Evolutionary conservation across 202 grass and related monocot species (phyloP).

Genomic region (Panicum virgatum): DNA sequence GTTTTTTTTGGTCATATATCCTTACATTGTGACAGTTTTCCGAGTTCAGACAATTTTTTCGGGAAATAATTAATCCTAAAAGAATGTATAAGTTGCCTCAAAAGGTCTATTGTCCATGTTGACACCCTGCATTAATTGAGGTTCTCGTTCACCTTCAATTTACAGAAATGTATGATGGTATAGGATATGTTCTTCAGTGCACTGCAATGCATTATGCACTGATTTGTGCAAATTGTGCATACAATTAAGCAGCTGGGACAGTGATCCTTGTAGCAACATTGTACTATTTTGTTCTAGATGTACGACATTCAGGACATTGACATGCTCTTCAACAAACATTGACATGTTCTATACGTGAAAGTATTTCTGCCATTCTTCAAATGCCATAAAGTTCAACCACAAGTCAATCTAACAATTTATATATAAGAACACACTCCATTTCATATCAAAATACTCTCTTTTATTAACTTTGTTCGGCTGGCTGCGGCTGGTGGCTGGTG

Average conservation of each 20-base stretch:
- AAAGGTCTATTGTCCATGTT: slow-evolving; percentile 11
- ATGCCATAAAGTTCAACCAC: too few relatives aligned
- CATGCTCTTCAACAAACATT: neutral
- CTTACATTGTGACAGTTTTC: slow-evolving; percentile 16
- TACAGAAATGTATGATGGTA: neutral
- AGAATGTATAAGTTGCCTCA: slow-evolving; percentile 30
- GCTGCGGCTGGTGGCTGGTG: too few relatives aligned
- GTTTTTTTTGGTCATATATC: slow-evolving; percentile 22
- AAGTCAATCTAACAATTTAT: too few relatives aligned
- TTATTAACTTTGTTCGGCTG: too few relatives aligned
- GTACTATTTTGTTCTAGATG: neutral
- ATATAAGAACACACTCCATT: too few relatives aligned
- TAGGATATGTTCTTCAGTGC: neutral
- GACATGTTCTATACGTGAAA: neutral
- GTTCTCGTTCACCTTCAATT: neutral
- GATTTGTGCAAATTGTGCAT: neutral
- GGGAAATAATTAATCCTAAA: slow-evolving; percentile 39
- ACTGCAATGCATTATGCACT: neutral
- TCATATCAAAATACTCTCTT: too few relatives aligned
- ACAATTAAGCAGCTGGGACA: neutral
- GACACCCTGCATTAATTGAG: neutral
- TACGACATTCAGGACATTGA: neutral
- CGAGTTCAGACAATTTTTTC: slow-evolving; percentile 6
- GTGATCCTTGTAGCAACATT: neutral
- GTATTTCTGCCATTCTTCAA: too few relatives aligned